Conservation (phyloP, 2,329 filamentous ascomycete species). For the Mycocentrospora acerina region DNA sequence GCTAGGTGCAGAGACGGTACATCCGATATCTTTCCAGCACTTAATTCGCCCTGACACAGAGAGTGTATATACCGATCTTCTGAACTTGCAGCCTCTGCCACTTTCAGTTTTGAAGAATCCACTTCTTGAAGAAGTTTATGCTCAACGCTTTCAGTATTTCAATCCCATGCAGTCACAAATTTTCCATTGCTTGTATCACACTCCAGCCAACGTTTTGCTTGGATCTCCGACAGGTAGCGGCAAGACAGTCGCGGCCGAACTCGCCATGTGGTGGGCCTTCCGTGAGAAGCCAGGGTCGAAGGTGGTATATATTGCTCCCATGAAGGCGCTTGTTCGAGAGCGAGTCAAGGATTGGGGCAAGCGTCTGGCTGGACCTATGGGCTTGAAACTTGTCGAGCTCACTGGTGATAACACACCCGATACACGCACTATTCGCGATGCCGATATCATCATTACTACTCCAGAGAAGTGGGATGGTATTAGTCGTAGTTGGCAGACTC, state of each 20-base stretch:
- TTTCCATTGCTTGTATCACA: conserved; percentile 95
- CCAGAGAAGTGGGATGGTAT: conserved; percentile 99
- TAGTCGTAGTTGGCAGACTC: conserved; percentile 96
- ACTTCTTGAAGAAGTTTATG: conserved; percentile 83
- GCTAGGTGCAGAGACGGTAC: conserved; percentile 94
- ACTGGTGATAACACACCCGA: conserved; percentile 98
- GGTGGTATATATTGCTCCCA: conserved; percentile 97
- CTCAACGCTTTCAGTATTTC: conserved; percentile 88
- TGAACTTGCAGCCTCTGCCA: conserved; percentile 87
- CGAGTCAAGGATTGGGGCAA: conserved; percentile 92
- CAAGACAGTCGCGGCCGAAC: conserved; percentile 92
- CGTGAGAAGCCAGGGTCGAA: conserved; percentile 91
- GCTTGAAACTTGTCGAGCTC: conserved; percentile 88
- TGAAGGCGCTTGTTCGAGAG: conserved; percentile 97
- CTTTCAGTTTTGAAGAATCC: conserved; percentile 86
- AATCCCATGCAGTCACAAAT: conserved; percentile 99
- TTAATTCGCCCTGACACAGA: conserved; percentile 96
- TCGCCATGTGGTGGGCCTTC: conserved; percentile 99
- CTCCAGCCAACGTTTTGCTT: conserved; percentile 84
- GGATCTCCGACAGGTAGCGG: conserved; percentile 96
- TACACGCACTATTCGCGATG: conserved; percentile 90
- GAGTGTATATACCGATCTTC: conserved; percentile 91
- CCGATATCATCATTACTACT: conserved; percentile 97
- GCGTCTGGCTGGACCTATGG: conserved; percentile 78
- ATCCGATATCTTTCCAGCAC: conserved; percentile 95